Evolutionary conservation across 352 stramenopile species (phyloP).

Genomic region (Globisporangium heterothallicum): DNA sequence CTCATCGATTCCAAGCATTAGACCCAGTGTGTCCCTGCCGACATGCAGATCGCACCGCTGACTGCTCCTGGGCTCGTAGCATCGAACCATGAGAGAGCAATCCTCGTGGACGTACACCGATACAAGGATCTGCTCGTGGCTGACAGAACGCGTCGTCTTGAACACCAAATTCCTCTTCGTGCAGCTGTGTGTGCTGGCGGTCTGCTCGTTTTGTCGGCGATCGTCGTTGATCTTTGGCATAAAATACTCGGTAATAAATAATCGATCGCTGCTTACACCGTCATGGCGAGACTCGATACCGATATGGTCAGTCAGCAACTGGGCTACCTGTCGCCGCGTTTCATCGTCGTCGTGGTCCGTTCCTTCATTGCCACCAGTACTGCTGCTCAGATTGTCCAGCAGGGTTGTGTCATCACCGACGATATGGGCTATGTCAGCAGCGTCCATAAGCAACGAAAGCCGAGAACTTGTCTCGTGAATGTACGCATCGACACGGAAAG

Average conservation of each 20-base stretch:
- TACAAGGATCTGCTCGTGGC: constrained; percentile 30
- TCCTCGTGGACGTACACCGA: constrained; percentile 18
- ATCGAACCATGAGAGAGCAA: constrained; percentile 17
- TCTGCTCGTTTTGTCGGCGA: neutral
- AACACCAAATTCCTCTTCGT: constrained; percentile 22
- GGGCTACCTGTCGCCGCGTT: constrained; percentile 21
- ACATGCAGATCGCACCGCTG: constrained; percentile 18
- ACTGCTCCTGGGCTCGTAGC: constrained; percentile 50
- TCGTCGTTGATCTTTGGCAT: neutral
- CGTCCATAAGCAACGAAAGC: constrained; percentile 42
- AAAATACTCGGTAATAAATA: constrained; percentile 48
- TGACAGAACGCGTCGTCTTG: constrained; percentile 41
- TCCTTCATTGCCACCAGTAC: neutral
- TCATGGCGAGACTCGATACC: constrained; percentile 49
- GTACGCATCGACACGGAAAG: constrained; percentile 59
- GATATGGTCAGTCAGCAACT: constrained; percentile 43
- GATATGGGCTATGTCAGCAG: constrained; percentile 37
- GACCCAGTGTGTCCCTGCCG: constrained; percentile 2
- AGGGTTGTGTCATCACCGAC: constrained; percentile 27
- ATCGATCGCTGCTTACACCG: constrained; percentile 24
- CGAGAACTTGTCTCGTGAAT: constrained; percentile 39
- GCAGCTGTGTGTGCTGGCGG: neutral
- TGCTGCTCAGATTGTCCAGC: constrained; percentile 5
- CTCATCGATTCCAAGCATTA: constrained; percentile 16
- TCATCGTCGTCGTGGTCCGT: constrained; percentile 5